A percentile compares a stretch with the other conserved stretches of the same genome.
Conservation (phyloP, 169 alveolate genomes). For the Perkinsus chesapeaki region DNA sequence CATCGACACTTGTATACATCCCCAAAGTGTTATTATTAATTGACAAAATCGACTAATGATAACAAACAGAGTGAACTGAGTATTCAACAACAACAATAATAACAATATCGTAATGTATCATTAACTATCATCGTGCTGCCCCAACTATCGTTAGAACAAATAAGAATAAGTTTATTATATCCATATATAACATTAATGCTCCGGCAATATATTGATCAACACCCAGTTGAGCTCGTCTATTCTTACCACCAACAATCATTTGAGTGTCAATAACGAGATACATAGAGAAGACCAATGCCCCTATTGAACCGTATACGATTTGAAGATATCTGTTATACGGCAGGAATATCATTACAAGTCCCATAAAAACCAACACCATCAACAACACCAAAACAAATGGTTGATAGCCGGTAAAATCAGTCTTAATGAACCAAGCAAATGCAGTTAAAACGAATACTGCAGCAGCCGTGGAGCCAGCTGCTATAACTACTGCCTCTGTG, state of each 20-base stretch:
- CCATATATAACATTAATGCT: constrained; percentile 53
- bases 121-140: background rate
- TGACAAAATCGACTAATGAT: too few relatives aligned
- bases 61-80: too few relatives aligned
- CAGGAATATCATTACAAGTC: constrained; percentile 25
- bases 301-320: constrained; percentile 36
- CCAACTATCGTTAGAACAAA: constrained; percentile 37
- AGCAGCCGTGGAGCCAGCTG: constrained; percentile 32
- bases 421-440: constrained; percentile 44
- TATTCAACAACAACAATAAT: too few relatives aligned
- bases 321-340: constrained; percentile 24
- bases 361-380: constrained; percentile 28
- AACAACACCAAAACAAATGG: constrained; percentile 26
- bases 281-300: constrained; percentile 46
- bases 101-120: too few relatives aligned
- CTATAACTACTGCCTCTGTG: constrained; percentile 29
- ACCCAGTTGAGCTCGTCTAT: constrained; percentile 28
- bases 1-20: too few relatives aligned
- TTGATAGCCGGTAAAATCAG: constrained; percentile 48
- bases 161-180: constrained; percentile 49
- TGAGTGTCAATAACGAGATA: constrained; percentile 64
- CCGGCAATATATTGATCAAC: constrained; percentile 63
- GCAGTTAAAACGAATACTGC: constrained; percentile 29
- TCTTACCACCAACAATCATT: constrained; percentile 49
- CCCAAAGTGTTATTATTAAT: too few relatives aligned